Conservation (phyloP, 2,329 filamentous ascomycete species). For the Penicillium thymicola region DNA sequence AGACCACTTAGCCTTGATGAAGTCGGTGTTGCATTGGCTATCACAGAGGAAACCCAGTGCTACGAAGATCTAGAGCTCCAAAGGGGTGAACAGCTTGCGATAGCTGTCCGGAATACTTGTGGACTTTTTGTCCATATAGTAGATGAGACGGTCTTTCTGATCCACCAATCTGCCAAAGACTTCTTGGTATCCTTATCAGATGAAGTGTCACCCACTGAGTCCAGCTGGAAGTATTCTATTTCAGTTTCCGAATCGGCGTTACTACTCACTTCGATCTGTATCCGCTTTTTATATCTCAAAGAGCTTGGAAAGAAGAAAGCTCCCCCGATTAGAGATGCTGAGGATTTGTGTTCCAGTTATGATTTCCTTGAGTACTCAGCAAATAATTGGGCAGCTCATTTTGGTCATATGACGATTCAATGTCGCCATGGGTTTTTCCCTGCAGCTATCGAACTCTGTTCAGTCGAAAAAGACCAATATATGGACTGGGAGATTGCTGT, state of each 20-base stretch:
- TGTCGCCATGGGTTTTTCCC: not conserved
- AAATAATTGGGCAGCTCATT: not conserved
- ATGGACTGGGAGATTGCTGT: not conserved
- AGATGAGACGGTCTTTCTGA: not conserved
- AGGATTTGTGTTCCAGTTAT: not conserved
- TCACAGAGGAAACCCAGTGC: not conserved
- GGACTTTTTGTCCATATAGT: not conserved
- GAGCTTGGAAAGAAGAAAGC: not conserved
- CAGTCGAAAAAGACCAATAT: not conserved
- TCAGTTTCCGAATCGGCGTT: not conserved
- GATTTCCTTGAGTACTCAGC: not conserved
- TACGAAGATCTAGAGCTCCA: not conserved
- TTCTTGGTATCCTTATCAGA: not conserved
- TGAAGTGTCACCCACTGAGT: not conserved
- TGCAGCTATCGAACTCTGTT: not conserved
- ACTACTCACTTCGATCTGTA: not conserved
- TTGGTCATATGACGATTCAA: not conserved
- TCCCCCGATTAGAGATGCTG: not conserved
- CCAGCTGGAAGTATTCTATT: not conserved
- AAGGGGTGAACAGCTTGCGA: not conserved
- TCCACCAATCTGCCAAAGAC: not conserved
- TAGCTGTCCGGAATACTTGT: not conserved
- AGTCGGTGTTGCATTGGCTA: not conserved
- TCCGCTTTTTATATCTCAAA: not conserved
- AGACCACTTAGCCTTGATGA: not conserved